Evolutionary conservation across 176 grass and related monocot genomes (phyloP), one percentile per base, ranked within the genome.

Genomic region (Cymbopogon citratus): DNA sequence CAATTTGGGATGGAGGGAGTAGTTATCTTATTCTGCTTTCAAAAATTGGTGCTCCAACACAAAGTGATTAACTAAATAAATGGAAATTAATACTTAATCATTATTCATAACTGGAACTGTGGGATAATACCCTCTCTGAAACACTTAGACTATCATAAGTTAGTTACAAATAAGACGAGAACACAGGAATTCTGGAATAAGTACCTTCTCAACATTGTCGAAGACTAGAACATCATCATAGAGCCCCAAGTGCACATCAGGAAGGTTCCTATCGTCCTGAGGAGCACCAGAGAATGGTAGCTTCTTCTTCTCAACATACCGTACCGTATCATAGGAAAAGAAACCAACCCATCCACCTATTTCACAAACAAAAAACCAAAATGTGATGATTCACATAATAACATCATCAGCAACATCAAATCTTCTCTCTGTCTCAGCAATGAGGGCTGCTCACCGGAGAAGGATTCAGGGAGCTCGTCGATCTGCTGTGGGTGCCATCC

Each of bases 261-360:
- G 90, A 66, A 97, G 87, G 76, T 86, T 88, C 72, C 90, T 87
- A 28, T 97, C 93, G 13, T 97, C 93, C 29, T 78, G 66, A 5
- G 93, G 90, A 71, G 93, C 88, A 52, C 76, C 80, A 34, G 85
- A 91, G 75, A 97, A 97, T 0, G 90, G 93, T 35, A 93, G 83
- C 68, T 93, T 96, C 84, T 96, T 97, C 81, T 91, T 97, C 61
- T 97, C 93, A 31, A 89, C 93, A 89, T 91, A 97, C 18, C 93
- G 76, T 14, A 97, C 83, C 2, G 90, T 97, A 38, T 97, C 93
- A 82, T 93, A 97, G 18, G 93, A 97, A 79, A 97, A 97, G 84
- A 90, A 97, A 1, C 93, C 93, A 29, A 92, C 88, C 93, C 93
- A 97, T 81, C 93, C 93, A 78, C 90, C 93, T 97, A 63, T 49